Conservation (phyloP, 352 stramenopile genomes). For the Phytophthora crassamura region DNA sequence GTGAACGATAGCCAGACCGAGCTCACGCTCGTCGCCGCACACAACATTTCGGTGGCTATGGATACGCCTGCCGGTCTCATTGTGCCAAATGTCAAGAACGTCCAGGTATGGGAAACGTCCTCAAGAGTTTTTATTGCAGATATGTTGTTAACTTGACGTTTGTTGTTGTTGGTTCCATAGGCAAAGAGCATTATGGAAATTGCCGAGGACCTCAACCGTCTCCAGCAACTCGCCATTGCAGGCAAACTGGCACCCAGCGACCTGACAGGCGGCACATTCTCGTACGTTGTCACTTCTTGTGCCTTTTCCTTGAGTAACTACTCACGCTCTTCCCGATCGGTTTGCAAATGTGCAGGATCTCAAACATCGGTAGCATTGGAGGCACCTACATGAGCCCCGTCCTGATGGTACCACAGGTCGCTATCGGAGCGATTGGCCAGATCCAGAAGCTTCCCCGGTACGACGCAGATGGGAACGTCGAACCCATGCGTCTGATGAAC, state of each 20-base stretch:
- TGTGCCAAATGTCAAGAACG: slow-evolving; percentile 96
- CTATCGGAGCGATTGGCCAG: slow-evolving; percentile 97
- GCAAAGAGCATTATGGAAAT: slow-evolving; percentile 86
- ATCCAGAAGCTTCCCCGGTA: slow-evolving; percentile 97
- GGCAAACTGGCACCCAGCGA: slow-evolving; percentile 88
- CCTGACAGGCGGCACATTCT: slow-evolving; percentile 93
- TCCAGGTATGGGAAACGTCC: slow-evolving; percentile 64
- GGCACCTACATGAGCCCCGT: slow-evolving; percentile 98
- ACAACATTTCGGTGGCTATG: slow-evolving; percentile 99
- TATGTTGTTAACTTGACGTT: background rate
- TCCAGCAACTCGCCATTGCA: slow-evolving; percentile 87
- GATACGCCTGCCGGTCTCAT: slow-evolving; percentile 96
- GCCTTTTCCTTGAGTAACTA: background rate
- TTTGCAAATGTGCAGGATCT: slow-evolving; percentile 59
- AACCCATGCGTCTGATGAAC: slow-evolving; percentile 93
- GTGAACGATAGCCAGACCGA: slow-evolving; percentile 86
- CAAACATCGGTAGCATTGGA: slow-evolving; percentile 96
- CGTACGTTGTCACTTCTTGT: too few relatives aligned
- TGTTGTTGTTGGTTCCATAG: slow-evolving; percentile 30
- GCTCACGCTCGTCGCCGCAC: slow-evolving; percentile 89
- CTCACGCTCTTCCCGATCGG: background rate
- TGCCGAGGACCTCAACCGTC: slow-evolving; percentile 83
- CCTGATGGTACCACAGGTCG: slow-evolving; percentile 96
- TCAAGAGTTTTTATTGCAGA: background rate
- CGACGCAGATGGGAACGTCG: slow-evolving; percentile 80